A percentile compares a stretch with the other conserved stretches of the same genome.
phyloP scores from a whole-genome alignment of 1,284 basidiomycete genomes.

The Athelia sp. region DNA sequence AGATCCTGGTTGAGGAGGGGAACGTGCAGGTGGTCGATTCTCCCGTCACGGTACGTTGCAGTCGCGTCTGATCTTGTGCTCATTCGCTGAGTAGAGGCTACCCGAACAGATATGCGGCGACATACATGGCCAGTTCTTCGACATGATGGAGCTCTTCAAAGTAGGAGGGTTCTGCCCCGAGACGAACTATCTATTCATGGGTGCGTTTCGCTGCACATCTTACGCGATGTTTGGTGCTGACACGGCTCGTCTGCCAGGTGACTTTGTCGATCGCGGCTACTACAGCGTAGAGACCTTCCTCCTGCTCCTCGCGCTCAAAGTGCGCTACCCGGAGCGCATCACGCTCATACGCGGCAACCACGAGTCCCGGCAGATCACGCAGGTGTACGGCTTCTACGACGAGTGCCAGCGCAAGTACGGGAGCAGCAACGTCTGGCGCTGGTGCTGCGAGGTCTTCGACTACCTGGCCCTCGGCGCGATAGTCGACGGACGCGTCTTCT shows the following conservation, averaged over 20 bases:
- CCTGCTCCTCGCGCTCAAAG: conserved; percentile 91
- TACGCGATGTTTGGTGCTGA: neutral
- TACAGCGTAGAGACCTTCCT: conserved; percentile 98
- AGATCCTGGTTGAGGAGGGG: conserved; percentile 95
- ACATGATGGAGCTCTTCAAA: conserved; percentile 95
- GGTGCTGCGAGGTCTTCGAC: conserved; percentile 98
- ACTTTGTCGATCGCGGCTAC: conserved; percentile 96
- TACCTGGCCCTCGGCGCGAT: conserved; percentile 93
- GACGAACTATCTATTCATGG: conserved; percentile 99
- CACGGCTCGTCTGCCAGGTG: conserved; percentile 53
- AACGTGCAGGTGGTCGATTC: conserved; percentile 97
- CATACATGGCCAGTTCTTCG: conserved; percentile 98
- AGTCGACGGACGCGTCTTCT: conserved; percentile 92
- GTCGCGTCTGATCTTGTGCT: neutral
- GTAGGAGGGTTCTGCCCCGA: conserved; percentile 94
- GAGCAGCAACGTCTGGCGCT: conserved; percentile 92
- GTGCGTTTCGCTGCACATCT: conserved; percentile 31
- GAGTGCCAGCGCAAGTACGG: conserved; percentile 98
- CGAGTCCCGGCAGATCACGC: conserved; percentile 98
- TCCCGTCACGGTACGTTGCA: conserved; percentile 87
- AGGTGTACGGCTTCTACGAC: conserved; percentile 99
- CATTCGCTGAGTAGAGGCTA: conserved; percentile 28
- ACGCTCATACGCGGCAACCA: conserved; percentile 98
- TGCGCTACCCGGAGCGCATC: conserved; percentile 96
- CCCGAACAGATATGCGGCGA: conserved; percentile 87